These are phyloP conservation scores for Porphyrellus cyaneotinctus DNA, from an alignment of 768 basidiomycete genomes.

Conservation along the genomic window DNA sequence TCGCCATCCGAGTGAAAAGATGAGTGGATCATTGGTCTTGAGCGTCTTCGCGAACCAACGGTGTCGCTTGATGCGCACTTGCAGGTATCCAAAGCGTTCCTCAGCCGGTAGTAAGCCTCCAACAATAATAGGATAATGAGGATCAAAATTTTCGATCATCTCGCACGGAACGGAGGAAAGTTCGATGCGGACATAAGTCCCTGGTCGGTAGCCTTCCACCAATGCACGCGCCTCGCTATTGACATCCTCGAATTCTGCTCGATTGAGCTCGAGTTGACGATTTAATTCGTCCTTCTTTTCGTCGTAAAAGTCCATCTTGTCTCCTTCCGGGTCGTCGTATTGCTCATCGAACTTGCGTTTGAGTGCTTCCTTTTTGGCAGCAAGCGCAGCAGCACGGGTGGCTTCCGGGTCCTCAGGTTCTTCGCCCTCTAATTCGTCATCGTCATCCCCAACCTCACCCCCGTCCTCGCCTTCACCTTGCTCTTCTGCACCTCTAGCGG, in stretches of 20 bases:
- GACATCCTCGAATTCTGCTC: slow-evolving; percentile 77
- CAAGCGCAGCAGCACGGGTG: slow-evolving; percentile 51
- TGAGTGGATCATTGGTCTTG: slow-evolving; percentile 95
- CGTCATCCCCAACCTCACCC: slow-evolving; percentile 28
- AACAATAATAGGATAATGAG: slow-evolving; percentile 83
- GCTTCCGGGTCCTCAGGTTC: slow-evolving; percentile 31
- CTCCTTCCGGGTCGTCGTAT: slow-evolving; percentile 83
- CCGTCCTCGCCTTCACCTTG: slow-evolving; percentile 34
- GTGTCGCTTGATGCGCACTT: slow-evolving; percentile 94
- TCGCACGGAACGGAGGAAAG: slow-evolving; percentile 82
- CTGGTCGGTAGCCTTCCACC: slow-evolving; percentile 89
- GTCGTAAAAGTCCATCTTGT: slow-evolving; percentile 84
- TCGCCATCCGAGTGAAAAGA: slow-evolving; percentile 96
- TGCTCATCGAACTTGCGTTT: slow-evolving; percentile 96
- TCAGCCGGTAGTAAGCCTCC: slow-evolving; percentile 89
- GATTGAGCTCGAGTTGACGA: slow-evolving; percentile 76
- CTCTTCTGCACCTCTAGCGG: slow-evolving; percentile 35
- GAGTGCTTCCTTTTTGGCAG: slow-evolving; percentile 83
- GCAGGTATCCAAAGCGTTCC: slow-evolving; percentile 89
- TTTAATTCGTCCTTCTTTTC: slow-evolving; percentile 91
- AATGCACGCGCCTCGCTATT: slow-evolving; percentile 73
- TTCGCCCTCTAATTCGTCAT: slow-evolving; percentile 36
- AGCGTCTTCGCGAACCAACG: slow-evolving; percentile 88
- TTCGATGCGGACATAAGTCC: slow-evolving; percentile 91
- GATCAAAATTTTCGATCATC: slow-evolving; percentile 90